Evolutionary conservation across 169 alveolate genomes (phyloP).

Genomic region (Fabrea salina): DNA sequence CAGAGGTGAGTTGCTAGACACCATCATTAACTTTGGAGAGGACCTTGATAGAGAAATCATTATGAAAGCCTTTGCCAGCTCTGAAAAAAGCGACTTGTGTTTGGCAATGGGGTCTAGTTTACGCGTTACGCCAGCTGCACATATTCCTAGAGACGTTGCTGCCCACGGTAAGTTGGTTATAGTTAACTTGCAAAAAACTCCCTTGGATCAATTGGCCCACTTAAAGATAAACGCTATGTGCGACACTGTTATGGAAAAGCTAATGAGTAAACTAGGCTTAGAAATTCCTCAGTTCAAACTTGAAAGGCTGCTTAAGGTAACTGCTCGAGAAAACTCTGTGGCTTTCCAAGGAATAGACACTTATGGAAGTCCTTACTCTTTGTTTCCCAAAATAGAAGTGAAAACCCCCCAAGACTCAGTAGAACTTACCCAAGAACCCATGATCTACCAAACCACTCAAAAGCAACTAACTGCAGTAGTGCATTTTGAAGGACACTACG

Average conservation of each 20-base stretch:
- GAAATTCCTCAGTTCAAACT: conserved; percentile 16
- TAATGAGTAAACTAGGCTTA: not conserved
- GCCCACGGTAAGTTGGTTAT: conserved; percentile 66
- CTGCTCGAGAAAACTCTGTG: not conserved
- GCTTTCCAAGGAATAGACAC: not conserved
- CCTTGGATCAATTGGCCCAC: conserved; percentile 3
- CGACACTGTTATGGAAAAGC: conserved; percentile 6
- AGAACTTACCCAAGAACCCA: not conserved
- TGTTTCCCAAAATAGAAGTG: not conserved
- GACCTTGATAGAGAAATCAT: conserved; percentile 64
- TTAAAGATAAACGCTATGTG: not conserved
- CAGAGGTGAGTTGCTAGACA: conserved; percentile 68
- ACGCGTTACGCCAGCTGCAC: conserved; percentile 84
- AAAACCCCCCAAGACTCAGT: not conserved
- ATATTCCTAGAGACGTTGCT: conserved; percentile 56
- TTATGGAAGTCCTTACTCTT: not conserved
- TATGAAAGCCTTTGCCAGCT: conserved; percentile 49
- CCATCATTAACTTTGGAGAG: conserved; percentile 80
- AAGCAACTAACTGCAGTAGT: not conserved
- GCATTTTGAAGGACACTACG: conserved; percentile 2
- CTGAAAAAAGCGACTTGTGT: conserved; percentile 62
- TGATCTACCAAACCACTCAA: not conserved
- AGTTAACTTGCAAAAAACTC: conserved; percentile 64
- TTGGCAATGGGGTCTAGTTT: conserved; percentile 73
- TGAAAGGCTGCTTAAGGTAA: not conserved